Evolutionary conservation across 768 basidiomycete genomes (phyloP), one percentile per base, ranked within the genome.

Genomic region (Leccinum rimulosum): DNA sequence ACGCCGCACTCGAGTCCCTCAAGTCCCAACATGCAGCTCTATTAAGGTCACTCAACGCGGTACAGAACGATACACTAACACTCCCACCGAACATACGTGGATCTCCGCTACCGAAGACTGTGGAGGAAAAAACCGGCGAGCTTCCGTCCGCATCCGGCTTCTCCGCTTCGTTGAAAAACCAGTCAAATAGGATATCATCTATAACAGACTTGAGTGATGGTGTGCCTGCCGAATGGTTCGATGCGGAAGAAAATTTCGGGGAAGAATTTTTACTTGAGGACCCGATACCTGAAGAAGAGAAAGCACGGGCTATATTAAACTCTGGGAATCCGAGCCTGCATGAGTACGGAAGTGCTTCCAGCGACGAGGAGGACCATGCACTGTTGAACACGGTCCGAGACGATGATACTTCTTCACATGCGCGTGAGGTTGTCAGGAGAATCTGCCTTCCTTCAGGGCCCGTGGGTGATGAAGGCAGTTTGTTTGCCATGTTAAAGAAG

Each of bases 401-500:
- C 17, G 40, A 56, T 28, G 61, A 62, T 43, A 45, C 60, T 5
- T 50, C 59, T 22, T 11, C 57, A 38, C 54, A 57, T 27, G 53
- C 60, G 35, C 62, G 35, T 40, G 75, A 75, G 52, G 70, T 85
- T 9, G 65, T 74, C 9, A 78, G 84, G 58, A 79, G 90, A 61
- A 83, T 81, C 3, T 75, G 75, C 43, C 75, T 91, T 51, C 89
- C 90, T 17, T 81, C 82, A 19, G 78, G 79, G 6, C 78, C 83
- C 15, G 77, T 82, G 25, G 84, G 82, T 3, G 91, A 93, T 55
- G 90, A 94, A 74, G 89, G 90, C 10, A 92, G 91, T 67, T 74
- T 94, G 36, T 91, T 93, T 66, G 76, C 87, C 1, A 85, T 94
- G 33, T 74, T 95, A 50, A 92, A 92, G 76, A 93, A 92, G 75